phyloP scores from a whole-genome alignment of 2,329 filamentous ascomycete species.

The Diaporthe amygdali region DNA sequence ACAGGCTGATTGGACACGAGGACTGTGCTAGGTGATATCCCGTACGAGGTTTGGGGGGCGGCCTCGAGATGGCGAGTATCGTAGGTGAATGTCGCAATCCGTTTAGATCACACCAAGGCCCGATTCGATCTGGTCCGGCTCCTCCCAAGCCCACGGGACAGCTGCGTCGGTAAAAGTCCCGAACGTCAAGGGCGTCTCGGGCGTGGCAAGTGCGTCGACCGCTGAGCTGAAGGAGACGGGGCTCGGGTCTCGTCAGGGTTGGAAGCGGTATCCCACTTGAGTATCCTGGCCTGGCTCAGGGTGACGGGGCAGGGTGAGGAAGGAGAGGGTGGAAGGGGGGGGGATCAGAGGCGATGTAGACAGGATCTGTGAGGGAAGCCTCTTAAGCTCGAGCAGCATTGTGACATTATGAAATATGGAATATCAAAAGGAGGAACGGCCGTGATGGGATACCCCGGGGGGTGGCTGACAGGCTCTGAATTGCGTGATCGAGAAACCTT shows the following conservation, averaged over 20 bases:
- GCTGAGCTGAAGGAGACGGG: not conserved
- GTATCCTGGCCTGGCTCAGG: constrained; percentile 1
- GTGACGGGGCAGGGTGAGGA: not conserved
- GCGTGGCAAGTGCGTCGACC: not conserved
- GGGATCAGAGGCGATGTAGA: constrained; percentile 8
- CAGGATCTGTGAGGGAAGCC: constrained; percentile 14
- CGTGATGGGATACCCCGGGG: constrained; percentile 22
- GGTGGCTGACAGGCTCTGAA: constrained; percentile 25
- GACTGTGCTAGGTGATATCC: not conserved
- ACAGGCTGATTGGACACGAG: constrained; percentile 16
- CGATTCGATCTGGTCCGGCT: not conserved
- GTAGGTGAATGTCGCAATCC: constrained; percentile 26
- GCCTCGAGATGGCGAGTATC: constrained; percentile 21
- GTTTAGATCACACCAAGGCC: not conserved
- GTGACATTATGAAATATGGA: constrained; percentile 17
- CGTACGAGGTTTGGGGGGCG: not conserved
- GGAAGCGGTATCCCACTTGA: constrained; percentile 1
- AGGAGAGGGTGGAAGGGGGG: not conserved
- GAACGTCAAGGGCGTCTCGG: not conserved
- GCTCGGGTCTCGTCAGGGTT: not conserved
- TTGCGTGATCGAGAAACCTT: constrained; percentile 32
- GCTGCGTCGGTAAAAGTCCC: not conserved
- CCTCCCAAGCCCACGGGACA: not conserved
- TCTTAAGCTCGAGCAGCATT: constrained; percentile 19
- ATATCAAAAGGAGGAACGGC: constrained; percentile 24